Evolutionary conservation across 2,329 filamentous ascomycete species (phyloP).

Genomic region (Pyrenophora graminea): DNA sequence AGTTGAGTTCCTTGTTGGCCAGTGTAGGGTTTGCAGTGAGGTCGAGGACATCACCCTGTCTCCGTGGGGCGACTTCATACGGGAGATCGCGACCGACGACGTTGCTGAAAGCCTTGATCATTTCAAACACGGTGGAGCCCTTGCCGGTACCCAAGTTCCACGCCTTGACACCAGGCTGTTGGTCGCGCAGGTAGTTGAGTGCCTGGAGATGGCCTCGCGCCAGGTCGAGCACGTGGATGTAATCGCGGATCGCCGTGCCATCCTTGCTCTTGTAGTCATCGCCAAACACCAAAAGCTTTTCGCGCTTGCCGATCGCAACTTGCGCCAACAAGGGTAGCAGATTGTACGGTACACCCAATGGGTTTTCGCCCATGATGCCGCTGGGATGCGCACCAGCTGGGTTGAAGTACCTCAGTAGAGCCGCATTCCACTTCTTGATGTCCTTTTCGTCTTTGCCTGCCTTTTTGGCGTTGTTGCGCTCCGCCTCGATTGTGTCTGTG

Average conservation of each 20-base stretch:
- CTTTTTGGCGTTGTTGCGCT: constrained; percentile 82
- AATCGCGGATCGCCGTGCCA: constrained; percentile 93
- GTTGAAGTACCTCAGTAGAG: constrained; percentile 96
- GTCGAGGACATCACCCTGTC: constrained; percentile 89
- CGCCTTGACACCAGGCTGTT: constrained; percentile 86
- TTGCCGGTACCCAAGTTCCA: constrained; percentile 97
- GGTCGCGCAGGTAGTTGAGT: constrained; percentile 82
- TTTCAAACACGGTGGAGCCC: constrained; percentile 95
- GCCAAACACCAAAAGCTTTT: constrained; percentile 93
- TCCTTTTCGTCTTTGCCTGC: constrained; percentile 64
- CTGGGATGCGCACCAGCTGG: constrained; percentile 91
- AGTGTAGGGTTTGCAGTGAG: constrained; percentile 88
- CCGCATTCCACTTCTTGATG: constrained; percentile 83
- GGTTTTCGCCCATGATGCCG: constrained; percentile 98
- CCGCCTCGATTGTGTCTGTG: constrained; percentile 83
- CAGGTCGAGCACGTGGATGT: constrained; percentile 94
- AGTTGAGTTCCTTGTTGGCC: constrained; percentile 85
- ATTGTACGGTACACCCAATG: constrained; percentile 94
- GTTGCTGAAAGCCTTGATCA: constrained; percentile 89
- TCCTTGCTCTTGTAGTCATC: constrained; percentile 91
- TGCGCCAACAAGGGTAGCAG: constrained; percentile 91
- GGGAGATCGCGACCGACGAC: constrained; percentile 84
- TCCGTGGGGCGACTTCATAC: constrained; percentile 82
- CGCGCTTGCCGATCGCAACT: constrained; percentile 91
- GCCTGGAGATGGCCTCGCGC: constrained; percentile 85